A percentile compares a stretch with the other conserved stretches of the same genome.
Conservation (phyloP, 768 basidiomycete genomes). For the Cystobasidium tubakii region DNA sequence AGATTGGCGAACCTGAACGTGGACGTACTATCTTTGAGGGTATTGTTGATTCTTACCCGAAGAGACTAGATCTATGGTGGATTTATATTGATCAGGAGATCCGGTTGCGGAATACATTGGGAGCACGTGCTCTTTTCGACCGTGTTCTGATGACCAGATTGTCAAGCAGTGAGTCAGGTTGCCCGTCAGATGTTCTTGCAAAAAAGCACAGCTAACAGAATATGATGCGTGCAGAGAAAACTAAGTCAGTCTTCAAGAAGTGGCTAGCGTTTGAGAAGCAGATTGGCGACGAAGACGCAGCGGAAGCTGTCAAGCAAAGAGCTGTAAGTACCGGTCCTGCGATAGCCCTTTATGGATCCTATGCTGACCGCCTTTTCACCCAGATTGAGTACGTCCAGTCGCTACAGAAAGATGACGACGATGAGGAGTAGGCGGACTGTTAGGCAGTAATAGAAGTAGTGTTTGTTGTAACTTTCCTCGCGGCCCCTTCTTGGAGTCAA, state of each 20-base stretch:
- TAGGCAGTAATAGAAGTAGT: neutral
- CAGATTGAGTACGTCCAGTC: neutral
- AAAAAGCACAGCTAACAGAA: too few relatives aligned
- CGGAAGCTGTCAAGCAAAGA: constrained; percentile 70
- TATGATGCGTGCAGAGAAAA: constrained; percentile 47
- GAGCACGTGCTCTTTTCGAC: constrained; percentile 76
- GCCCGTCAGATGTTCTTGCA: constrained; percentile 40
- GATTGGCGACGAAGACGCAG: constrained; percentile 80
- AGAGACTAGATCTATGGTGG: constrained; percentile 91
- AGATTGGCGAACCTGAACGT: constrained; percentile 83
- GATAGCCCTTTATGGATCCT: neutral
- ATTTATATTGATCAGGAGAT: constrained; percentile 96
- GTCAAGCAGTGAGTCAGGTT: constrained; percentile 68
- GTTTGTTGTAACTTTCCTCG: neutral
- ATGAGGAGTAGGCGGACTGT: neutral
- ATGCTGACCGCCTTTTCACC: neutral
- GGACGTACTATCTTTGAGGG: constrained; percentile 95
- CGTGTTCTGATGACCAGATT: constrained; percentile 76
- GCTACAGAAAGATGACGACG: neutral
- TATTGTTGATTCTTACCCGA: constrained; percentile 88
- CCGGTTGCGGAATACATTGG: constrained; percentile 69
- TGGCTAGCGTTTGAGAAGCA: constrained; percentile 83
- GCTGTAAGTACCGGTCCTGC: constrained; percentile 54
- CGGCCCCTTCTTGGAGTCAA: neutral
- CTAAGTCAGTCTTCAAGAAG: constrained; percentile 83